Evolutionary conservation across 495 filamentous ascomycete genomes (phyloP), one percentile per base, ranked within the genome.

Genomic region (Penicillium odoratum): DNA sequence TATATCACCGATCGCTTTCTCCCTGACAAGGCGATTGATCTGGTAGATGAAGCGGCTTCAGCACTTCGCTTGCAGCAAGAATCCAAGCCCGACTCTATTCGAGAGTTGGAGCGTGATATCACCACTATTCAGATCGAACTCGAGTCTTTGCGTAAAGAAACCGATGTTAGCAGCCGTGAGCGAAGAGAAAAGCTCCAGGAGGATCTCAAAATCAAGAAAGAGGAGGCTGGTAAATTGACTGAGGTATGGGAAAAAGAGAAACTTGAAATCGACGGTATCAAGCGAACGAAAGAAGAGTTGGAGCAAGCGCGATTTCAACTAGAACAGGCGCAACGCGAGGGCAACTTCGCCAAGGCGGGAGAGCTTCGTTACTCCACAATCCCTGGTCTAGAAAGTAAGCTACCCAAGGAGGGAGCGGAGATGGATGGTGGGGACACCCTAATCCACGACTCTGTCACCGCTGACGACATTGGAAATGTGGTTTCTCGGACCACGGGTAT

Each of bases 51-150:
- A 74, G 94, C 94, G 13, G 93, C 94, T 5, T 96, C 91, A 40
- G 89, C 90, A 11, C 77, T 97, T 8, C 83, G 94, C 16, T 72
- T 98, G 57, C 94, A 98, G 67, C 94, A 98, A 70, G 94, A 98
- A 73, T 96, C 91, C 63, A 96, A 96, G 60, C 94, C 94, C 0
- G 94, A 98, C 57, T 84, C 91, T 13, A 97, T 98, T 30, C 85
- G 92, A 67, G 84, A 88, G 50, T 81, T 97, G 18, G 94, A 98
- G 64, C 90, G 93, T 48, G 88, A 90, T 64, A 97, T 98, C 49
- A 93, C 97, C 79, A 98, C 94, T 1, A 90, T 98, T 40, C 93
- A 97, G 64, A 98, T 98, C 62, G 94, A 98, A 71, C 80, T 98
- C 2, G 94, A 98, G 69, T 97, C 93, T 51, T 80, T 98, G 30